Evolutionary conservation across 2,329 filamentous ascomycete species (phyloP), one percentile per base, ranked within the genome.

Genomic region (Exophiala sideris): DNA sequence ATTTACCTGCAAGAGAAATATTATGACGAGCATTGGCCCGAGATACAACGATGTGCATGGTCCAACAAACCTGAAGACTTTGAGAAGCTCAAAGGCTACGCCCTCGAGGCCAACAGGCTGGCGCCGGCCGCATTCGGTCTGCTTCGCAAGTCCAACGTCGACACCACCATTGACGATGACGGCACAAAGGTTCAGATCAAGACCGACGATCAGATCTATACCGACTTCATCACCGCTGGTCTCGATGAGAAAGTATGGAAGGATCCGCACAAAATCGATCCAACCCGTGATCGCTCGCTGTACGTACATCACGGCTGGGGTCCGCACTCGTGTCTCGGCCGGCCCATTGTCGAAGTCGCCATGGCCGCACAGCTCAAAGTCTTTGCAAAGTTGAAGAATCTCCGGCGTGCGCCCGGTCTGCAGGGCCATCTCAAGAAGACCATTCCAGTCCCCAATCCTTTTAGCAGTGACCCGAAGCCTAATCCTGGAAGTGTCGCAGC

Each of bases 1-100:
- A 81, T 77, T 64, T 83, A 81, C 65, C 71, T 84, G 42, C 72
- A 73, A 3, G 67, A 72, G n/a, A 73, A 74, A 16, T 58, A 62
- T 52, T 47, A 58, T 50, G 56, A 49, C 20, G 35, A 59, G 10
- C 61, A 65, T 51, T 64, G 62, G 62, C 50, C 60, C 8, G 59
- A 63, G 20, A 65, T 65, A 21, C 63, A 62, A 55, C 44, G 54
- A 20, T 60, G 57, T 42, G 60, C 63, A n/a, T 61, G 57, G 57
- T 64, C 62, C 6, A 52, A 63, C 45, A 47, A 50, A 10, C 56
- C 59, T 3, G 59, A 57, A 4, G 62, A 64, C 52, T 64, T 64
- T 40, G 61, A 64, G 12, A 60, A 58, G 50, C 59, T 65, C 32
- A 63, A 63, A 39, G 54, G 59, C 36, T 65, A 65, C 46, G 62